Percentiles rank a stretch among this genome's conserved stretches.
Conservation (phyloP, 768 basidiomycete species). For the Amanita subjunquillea region DNA sequence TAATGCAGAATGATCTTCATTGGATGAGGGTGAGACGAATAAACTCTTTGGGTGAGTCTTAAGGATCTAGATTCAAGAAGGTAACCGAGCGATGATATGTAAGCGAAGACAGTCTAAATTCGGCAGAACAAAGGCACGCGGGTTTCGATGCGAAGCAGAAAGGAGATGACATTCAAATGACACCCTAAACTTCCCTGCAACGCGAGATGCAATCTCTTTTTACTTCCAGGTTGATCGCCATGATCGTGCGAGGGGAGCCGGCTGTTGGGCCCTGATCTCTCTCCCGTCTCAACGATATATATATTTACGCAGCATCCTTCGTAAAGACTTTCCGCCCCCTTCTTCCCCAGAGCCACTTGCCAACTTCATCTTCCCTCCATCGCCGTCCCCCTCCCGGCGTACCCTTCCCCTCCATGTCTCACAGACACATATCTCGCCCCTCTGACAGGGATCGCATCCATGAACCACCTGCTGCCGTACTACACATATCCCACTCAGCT, state of each 20-base stretch:
- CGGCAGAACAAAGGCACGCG: slow-evolving; percentile 52
- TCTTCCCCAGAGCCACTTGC: slow-evolving; percentile 16
- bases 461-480: slow-evolving; percentile 33
- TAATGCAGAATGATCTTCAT: slow-evolving; percentile 10
- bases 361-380: slow-evolving; percentile 13
- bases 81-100: slow-evolving; percentile 22
- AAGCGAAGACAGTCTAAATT: slow-evolving; percentile 37
- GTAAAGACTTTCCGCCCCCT: slow-evolving; percentile 41
- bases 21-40: slow-evolving; percentile 18
- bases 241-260: slow-evolving; percentile 51
- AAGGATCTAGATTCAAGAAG: slow-evolving; percentile 28
- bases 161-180: slow-evolving; percentile 30
- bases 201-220: slow-evolving; percentile 33
- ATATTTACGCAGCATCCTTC: slow-evolving; percentile 36
- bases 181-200: slow-evolving; percentile 30
- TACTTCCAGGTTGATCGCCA: slow-evolving; percentile 45
- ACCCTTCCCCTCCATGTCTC: slow-evolving; percentile 37
- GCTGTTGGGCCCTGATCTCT: slow-evolving; percentile 32
- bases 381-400: slow-evolving; percentile 17
- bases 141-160: slow-evolving; percentile 31
- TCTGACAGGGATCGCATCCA: slow-evolving; percentile 56
- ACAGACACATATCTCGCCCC: slow-evolving; percentile 50
- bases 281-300: slow-evolving; percentile 38
- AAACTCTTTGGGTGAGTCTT: slow-evolving; percentile 31
- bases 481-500: slow-evolving; percentile 25